Base-by-base conservation (phyloP, 257 asterid genomes). In the Solanum sparsipilum region DNA sequence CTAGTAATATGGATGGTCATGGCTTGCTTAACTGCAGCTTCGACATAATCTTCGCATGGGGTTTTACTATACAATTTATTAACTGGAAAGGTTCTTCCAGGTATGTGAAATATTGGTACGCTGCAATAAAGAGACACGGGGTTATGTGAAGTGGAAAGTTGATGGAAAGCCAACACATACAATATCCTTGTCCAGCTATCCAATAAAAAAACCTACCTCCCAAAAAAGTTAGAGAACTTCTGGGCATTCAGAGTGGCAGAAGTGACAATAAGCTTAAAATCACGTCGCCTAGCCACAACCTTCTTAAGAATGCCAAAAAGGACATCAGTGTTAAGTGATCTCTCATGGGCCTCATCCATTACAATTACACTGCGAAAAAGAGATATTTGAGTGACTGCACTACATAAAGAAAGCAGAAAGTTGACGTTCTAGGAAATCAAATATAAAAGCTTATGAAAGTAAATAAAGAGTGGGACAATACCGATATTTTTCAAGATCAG, bases 331-430 rank as follows among this genome's bases (percentile, higher is more conserved):
- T 89, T 96, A 21, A 96, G 90, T 86, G 98, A 96, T 72, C 99
- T 93, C 90, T 97, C 99, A 34, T 97, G 98, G n/a, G 99, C 99
- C 92, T 97, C 99, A 86, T 97, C 99, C 99, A 97, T 97, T 87
- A 97, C 98, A 74, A 97, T 72, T 68, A 97, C 92, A 25, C 99
- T 97, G 88, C 90, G 89, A 7, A 81, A 91, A 68, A 65, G 88
- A 88, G 86, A 87, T 15, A 32, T 63, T 29, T 81, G 16, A 81
- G 25, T 29, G 29, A 44, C 38, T 27, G 67, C 85, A 27, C 65
- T 79, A 46, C 67, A 44, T 44, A 79, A 79, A 44, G 67, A 44
- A 78, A 79, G 84, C 27, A 79, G 85, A 79, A 41, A 79, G 67
- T 27, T 79, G 67, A 27, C 3, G 10, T 27, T 81, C 67, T 38